Evolutionary conservation across 1,139 yeast species (phyloP).

Genomic region (Scheffersomyces stambukii): DNA sequence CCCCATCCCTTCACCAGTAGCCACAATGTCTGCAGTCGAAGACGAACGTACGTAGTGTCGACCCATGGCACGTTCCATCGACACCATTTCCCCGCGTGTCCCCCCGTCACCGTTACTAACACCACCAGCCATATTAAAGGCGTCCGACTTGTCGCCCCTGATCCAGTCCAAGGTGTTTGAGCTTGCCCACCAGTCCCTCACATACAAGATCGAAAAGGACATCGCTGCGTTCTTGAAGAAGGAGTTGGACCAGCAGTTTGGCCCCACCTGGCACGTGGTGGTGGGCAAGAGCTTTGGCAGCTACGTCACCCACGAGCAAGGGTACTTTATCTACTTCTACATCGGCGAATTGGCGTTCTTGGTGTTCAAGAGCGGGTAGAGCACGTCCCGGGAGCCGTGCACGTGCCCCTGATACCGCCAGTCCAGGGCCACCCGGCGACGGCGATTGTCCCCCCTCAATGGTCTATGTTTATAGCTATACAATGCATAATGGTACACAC

Average conservation of each 20-base stretch:
- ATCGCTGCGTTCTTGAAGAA: slow-evolving; percentile 80
- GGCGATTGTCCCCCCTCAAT: no score
- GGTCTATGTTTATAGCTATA: not conserved
- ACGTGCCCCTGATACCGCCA: no score
- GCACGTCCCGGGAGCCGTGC: no score
- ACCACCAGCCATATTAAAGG: slow-evolving; percentile 38
- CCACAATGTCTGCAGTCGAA: slow-evolving; percentile 2
- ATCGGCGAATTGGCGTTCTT: slow-evolving; percentile 77
- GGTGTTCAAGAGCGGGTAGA: slow-evolving; percentile 68
- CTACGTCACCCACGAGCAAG: slow-evolving; percentile 86
- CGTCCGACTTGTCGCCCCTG: slow-evolving; percentile 52
- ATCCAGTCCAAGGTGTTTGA: slow-evolving; percentile 58
- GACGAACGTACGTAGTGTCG: slow-evolving; percentile 4
- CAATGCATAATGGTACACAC: no score
- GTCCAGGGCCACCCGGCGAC: no score
- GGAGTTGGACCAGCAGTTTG: slow-evolving; percentile 56
- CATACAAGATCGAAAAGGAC: slow-evolving; percentile 57
- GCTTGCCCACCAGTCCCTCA: slow-evolving; percentile 47
- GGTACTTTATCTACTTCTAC: slow-evolving; percentile 80
- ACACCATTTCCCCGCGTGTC: not conserved
- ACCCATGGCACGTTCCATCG: not conserved
- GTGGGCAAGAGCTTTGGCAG: slow-evolving; percentile 94
- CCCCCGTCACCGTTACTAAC: not conserved
- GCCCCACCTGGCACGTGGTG: slow-evolving; percentile 92
- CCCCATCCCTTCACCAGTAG: not conserved